Base-by-base conservation (phyloP, 768 basidiomycete genomes). In the Mycena rosella region DNA sequence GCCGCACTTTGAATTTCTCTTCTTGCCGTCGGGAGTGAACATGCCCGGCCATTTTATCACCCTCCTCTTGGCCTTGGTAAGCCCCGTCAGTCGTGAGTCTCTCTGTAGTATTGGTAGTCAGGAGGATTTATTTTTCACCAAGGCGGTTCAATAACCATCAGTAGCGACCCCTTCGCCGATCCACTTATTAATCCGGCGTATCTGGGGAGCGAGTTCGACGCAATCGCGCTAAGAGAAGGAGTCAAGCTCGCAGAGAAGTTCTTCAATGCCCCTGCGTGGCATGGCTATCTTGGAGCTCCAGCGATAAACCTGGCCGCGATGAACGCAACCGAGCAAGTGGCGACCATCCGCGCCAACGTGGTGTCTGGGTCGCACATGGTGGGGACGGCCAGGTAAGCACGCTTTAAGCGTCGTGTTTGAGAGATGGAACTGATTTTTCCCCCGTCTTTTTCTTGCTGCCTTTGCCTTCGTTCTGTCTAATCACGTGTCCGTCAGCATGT, bases 1-100 rank as follows among this genome's bases (percentile, higher is more conserved):
- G 13, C 59, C 59, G 4, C 59, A 60, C 40, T 51, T 60, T 29
- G 59, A 60, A 48, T 26, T 60, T 38, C 20, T 60, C 22, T 49
- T 60, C 45, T 18, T 30, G 57, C 42, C 30, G 14, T n/a, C 13
- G 56, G 42, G n/a, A 14, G 22, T 24, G 7, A 26, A 53, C 17
- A 10, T 13, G 10, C 38, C 24, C 26, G 40, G 40, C 30, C 44
- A 42, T 45, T 45, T 22, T 20, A 47, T 59, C n/a, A 59, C 44
- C 29, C 24, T 59, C 27, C 47, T 30, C 29, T 34, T 59, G 57
- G 57, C 42, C 14, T 17, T 59, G 45, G 30, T 59, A 26, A 59
- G 57, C 45, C 57, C 57, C n/a, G 57, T 47, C 57, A 59, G 57
- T 34, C 57, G 57, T 59, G 29, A 24, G 55, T 57, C 22, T n/a